Base-by-base conservation (phyloP, 441 rosid genomes). In the Heliophila coronopifolia region DNA sequence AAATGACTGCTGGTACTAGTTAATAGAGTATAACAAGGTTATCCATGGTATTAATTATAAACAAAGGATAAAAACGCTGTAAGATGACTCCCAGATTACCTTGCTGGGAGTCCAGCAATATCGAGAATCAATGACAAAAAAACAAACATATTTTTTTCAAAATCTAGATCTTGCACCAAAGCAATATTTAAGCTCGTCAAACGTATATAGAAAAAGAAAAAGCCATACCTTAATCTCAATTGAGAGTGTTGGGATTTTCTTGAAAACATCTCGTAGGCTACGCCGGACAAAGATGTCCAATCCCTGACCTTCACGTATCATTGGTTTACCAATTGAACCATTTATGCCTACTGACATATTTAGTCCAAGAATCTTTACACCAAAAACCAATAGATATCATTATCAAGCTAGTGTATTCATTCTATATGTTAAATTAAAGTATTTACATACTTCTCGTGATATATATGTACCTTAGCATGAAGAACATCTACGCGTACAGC, bases 401-500 rank as follows among this genome's bases (percentile, higher is more conserved):
- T 23, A 59, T 41, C 63, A 52, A 34, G 46, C 35, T 15, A 42
- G 39, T 17, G 31, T 20, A 37, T 28, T 17, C 32, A 43, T 51
- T 58, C 23, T 45, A 39, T 45, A 57, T 19, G 46, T 33, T 26
- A 30, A 41, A 59, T 18, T 36, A 18, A 27, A 18, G 14, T 28
- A 31, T 35, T 38, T n/a, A 28, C 36, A 37, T 32, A 53, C 24
- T 6, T 65, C 55, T 39, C 23, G 62, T 27, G 55, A 55, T 37
- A 33, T 24, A 47, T 48, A 53, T 18, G 62, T 70, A 93, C 99
- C 96, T 93, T 79, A 17, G 94, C 93, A 71, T 84, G 95, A 76
- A 93, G 86, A 79, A 84, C 75, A 75, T 89, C 97, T 55, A 93
- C 75, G 67, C 67, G 99, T 48, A 93, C 96, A 62, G 97, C 96